phyloP scores from a whole-genome alignment of 2,329 filamentous ascomycete genomes.

The Plenodomus lindquistii region DNA sequence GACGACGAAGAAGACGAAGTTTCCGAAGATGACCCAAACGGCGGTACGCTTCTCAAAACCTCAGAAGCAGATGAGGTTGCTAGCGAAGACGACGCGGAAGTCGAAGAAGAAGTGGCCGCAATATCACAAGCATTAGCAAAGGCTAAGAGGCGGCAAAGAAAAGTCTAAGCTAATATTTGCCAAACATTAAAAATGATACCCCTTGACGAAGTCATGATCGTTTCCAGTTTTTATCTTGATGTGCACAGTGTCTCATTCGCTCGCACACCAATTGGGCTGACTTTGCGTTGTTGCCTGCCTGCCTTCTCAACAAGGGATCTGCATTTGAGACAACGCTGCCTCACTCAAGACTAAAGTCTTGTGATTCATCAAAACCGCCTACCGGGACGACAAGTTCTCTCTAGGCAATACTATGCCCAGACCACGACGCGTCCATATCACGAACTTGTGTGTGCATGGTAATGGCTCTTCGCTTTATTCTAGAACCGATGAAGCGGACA shows the following conservation, averaged over 20 bases:
- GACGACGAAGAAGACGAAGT: slow-evolving; percentile 23
- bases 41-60: slow-evolving; percentile 13
- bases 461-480: too few species aligned
- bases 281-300: too few species aligned
- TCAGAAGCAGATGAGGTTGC: slow-evolving; percentile 17
- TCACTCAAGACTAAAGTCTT: too few species aligned
- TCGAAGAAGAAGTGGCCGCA: slow-evolving; percentile 39
- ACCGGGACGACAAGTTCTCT: too few species aligned
- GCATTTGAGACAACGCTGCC: too few species aligned
- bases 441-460: too few species aligned
- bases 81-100: slow-evolving; percentile 35
- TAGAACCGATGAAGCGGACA: too few species aligned
- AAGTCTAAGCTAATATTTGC: slow-evolving; percentile 16
- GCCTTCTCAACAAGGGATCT: too few species aligned
- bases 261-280: too few species aligned
- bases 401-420: too few species aligned
- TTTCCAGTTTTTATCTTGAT: background rate
- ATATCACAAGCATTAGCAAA: slow-evolving; percentile 40
- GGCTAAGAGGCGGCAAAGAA: slow-evolving; percentile 40
- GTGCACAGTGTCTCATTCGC: background rate
- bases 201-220: slow-evolving; percentile 1
- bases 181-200: slow-evolving; percentile 38
- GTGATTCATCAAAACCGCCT: too few species aligned
- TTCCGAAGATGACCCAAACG: slow-evolving; percentile 23
- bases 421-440: too few species aligned